Base-by-base conservation (phyloP, 2,329 filamentous ascomycete genomes). In the Chaetomiaceae sp. region DNA sequence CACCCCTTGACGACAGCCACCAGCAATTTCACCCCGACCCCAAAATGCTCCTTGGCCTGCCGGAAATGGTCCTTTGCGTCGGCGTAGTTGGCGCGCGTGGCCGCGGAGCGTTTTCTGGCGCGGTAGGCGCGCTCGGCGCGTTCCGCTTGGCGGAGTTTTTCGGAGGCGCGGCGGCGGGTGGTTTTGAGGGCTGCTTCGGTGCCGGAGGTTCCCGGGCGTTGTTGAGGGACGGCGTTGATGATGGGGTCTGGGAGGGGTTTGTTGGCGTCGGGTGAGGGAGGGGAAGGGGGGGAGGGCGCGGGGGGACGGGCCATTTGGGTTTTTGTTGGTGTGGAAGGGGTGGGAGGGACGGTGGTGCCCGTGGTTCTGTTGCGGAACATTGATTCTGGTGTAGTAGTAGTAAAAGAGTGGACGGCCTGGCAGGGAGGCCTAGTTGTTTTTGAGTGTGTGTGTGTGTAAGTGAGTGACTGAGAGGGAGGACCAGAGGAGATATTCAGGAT, bases 101-200 rank as follows among this genome's bases (percentile, higher is more conserved):
- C 61, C 17, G 70, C 63, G 11, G 72, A 66, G 9, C 72, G 69
- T 67, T 75, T 75, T 54, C 65, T 68, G 31, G 71, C 65, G 36
- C 65, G 66, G 66, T 75, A 76, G 38, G 67, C 62, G 34, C 65
- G 66, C 65, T 76, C 73, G 46, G 72, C 71, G 19, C 67, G 65
- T 53, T 69, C 65, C 4, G 74, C 73, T 44, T 69, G 66, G 39
- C 67, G 60, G 53, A 69, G 68, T 31, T 70, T 65, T 51, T 71
- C 63, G 12, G 71, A 70, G 25, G 72, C 72, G 37, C 66, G 62
- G 34, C 66, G 69, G 23, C 70, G 68, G 51, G 66, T 70, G 48
- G 66, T 68, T 42, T 67, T 65, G 38, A 76, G 70, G 29, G 73
- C 63, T 57, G 69, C 68, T 59, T 75, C 71, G 17, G 74, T 77